Evolutionary conservation across 371 early-diverging fungal species (phyloP).

Genomic region (Rhizomucor pusillus): DNA sequence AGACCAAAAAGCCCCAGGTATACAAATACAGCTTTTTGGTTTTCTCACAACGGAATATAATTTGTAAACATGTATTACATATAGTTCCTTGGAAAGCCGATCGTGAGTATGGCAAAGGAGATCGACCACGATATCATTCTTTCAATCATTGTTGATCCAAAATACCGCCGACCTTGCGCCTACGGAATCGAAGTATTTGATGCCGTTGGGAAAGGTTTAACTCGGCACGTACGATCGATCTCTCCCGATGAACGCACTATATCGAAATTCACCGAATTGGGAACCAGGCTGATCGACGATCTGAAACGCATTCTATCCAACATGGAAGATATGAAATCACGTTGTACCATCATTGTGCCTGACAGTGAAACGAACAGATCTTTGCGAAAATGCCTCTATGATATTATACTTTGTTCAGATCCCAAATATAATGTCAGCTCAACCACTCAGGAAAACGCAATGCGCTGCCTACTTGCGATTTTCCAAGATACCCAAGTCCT

Average conservation of each 20-base stretch:
- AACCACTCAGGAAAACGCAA: slow-evolving; percentile 12
- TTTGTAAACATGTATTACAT: neutral
- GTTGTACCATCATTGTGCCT: slow-evolving; percentile 29
- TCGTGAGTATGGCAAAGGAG: slow-evolving; percentile 14
- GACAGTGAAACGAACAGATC: slow-evolving; percentile 12
- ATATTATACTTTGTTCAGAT: slow-evolving; percentile 10
- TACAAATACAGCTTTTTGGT: neutral
- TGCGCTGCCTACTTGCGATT: slow-evolving; percentile 23
- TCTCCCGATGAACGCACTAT: neutral
- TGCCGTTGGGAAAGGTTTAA: neutral
- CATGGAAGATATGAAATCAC: slow-evolving; percentile 9
- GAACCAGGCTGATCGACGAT: neutral
- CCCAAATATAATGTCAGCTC: neutral
- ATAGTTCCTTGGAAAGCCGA: slow-evolving; percentile 31
- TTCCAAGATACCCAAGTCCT: slow-evolving; percentile 36
- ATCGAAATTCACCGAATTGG: neutral
- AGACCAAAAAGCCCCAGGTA: slow-evolving; percentile 25
- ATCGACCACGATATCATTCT: slow-evolving; percentile 28
- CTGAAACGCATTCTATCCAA: neutral
- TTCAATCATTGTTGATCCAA: slow-evolving; percentile 23
- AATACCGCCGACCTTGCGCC: slow-evolving; percentile 16
- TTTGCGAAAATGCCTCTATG: slow-evolving; percentile 19
- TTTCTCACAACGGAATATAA: neutral
- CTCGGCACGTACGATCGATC: neutral
- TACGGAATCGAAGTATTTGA: slow-evolving; percentile 18